These are phyloP conservation scores for Arthrobotrys conoides DNA, from an alignment of 2,329 filamentous ascomycete genomes.

Conservation along the genomic window DNA sequence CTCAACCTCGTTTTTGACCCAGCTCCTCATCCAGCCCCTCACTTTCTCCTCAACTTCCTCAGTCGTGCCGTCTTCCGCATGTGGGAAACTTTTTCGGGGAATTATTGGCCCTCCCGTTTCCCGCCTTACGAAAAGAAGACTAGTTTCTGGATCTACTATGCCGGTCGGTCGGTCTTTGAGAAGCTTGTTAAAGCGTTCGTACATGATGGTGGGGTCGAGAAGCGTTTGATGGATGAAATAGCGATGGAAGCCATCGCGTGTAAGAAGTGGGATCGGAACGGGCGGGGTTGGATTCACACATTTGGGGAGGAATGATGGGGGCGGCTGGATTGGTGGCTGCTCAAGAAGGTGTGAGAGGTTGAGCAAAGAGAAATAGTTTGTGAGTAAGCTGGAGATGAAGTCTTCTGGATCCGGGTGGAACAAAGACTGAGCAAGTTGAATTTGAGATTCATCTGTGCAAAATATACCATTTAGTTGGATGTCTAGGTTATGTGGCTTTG, in stretches of 20 bases:
- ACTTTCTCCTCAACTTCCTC: constrained; percentile 58
- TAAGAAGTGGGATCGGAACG: constrained; percentile 40
- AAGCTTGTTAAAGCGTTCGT: constrained; percentile 51
- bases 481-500: background rate
- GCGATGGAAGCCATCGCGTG: constrained; percentile 43
- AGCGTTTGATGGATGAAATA: constrained; percentile 54
- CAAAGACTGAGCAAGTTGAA: constrained; percentile 50
- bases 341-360: constrained; percentile 41
- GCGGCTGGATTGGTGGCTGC: constrained; percentile 47
- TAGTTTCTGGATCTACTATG: constrained; percentile 55
- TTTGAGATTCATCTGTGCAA: constrained; percentile 50
- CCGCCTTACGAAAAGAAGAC: constrained; percentile 40
- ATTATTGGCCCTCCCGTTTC: constrained; percentile 48
- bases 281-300: constrained; percentile 56
- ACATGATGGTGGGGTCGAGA: constrained; percentile 43
- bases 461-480: constrained; percentile 12
- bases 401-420: constrained; percentile 57
- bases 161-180: constrained; percentile 37
- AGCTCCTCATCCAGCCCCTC: constrained; percentile 51
- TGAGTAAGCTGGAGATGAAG: constrained; percentile 55
- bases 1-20: constrained; percentile 52
- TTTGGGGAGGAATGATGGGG: constrained; percentile 56
- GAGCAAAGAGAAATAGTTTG: constrained; percentile 51
- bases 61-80: constrained; percentile 18
- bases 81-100: constrained; percentile 47